Evolutionary conservation across 345 rosid genomes (phyloP), one percentile per base, ranked within the genome.

Genomic region (Populus simonii): DNA sequence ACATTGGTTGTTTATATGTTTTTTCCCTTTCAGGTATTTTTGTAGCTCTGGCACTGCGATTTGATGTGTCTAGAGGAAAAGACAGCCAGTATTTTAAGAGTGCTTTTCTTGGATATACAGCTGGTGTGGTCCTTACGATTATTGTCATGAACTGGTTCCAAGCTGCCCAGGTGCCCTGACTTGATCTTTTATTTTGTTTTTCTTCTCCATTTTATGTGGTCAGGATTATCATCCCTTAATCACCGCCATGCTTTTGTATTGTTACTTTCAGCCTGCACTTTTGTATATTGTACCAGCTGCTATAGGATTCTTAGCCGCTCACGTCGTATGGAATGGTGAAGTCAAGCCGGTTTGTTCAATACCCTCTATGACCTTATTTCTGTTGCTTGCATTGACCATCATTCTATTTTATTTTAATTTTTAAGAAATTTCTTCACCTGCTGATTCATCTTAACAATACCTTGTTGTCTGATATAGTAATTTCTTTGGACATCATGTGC

Each of bases 101-200:
- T 86, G 98, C 99, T 16, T 94, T 94, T 80, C 70, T 92, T 22
- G 99, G 99, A 67, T 96, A 96, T 74, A 43, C 83, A 6, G 86
- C 80, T 73, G 99, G 99, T 36, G 62, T 96, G 66, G 81, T 96
- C 71, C 95, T 92, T 62, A 96, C 99, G 20, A 96, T 94, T 71
- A 61, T 90, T 66, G 98, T 94, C 79, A 96, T 96, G 99, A 96
- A 96, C 90, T 96, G 98, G 99, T 94, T 96, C 80, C 98, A 96
- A 87, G 98, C 99, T 65, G 98, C 99, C 23, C 99, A 96, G 97
- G 99, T 90, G 66, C 80, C 74, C 74, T n/a, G 31, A 7, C 63
- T 72, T 27, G 18, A 43, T 55, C 15, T 2, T 29, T 16, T 12
- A 41, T 41, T 49, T 55, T 51, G 22, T 61, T 55, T 20, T 23